These are phyloP conservation scores for Blastobotrys illinoisensis DNA, from an alignment of 1,139 yeast genomes.

Conservation along the genomic window DNA sequence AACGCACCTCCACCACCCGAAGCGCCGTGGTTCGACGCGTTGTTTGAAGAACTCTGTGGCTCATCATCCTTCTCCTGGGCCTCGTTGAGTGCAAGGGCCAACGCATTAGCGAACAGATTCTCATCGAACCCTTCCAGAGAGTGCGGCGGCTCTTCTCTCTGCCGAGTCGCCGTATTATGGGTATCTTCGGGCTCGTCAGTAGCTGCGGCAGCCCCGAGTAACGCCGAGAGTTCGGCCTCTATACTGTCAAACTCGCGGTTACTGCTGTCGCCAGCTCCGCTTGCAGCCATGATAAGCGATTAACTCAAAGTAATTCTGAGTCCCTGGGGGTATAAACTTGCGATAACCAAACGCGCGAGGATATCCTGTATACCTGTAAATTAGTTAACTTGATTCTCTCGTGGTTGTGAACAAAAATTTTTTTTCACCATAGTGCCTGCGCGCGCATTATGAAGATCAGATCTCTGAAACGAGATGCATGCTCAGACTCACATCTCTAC, in stretches of 20 bases:
- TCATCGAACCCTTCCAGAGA: neutral
- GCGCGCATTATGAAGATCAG: neutral
- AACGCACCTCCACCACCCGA: neutral
- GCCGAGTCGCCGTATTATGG: neutral
- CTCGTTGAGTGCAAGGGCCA: neutral
- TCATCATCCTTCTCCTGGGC: neutral
- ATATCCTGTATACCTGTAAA: neutral
- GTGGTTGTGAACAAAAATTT: neutral
- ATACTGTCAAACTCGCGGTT: neutral
- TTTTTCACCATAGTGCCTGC: neutral
- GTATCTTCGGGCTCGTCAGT: neutral
- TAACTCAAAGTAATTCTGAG: neutral
- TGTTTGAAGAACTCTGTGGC: neutral
- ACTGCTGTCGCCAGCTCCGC: neutral
- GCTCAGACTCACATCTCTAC: too few species aligned
- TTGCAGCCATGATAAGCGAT: neutral
- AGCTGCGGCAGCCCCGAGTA: neutral
- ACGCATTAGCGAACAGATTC: neutral
- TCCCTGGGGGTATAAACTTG: neutral
- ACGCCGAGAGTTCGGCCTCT: neutral
- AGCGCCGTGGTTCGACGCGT: neutral
- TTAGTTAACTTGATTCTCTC: neutral
- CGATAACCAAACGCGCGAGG: neutral
- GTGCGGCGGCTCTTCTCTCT: neutral
- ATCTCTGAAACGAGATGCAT: neutral